phyloP scores from a whole-genome alignment of 2,329 filamentous ascomycete genomes.

The Colletotrichum euphorbiae region DNA sequence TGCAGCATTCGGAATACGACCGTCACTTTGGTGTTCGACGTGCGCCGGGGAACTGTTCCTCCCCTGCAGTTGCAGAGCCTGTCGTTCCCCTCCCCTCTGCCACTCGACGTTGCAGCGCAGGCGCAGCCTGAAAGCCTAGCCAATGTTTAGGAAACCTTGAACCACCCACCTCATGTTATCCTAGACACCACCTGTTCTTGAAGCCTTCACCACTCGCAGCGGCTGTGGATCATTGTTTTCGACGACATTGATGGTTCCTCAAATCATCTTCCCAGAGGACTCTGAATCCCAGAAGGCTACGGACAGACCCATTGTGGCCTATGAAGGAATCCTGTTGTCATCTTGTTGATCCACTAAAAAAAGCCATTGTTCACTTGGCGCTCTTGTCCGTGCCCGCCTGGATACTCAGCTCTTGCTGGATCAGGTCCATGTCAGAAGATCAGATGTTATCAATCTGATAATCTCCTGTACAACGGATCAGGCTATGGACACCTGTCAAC shows the following conservation, averaged over 20 bases:
- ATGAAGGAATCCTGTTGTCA: slow-evolving; percentile 2
- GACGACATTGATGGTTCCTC: neutral
- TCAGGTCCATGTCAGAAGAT: neutral
- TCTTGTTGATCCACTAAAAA: slow-evolving; percentile 1
- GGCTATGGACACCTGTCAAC: neutral
- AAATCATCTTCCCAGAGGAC: neutral
- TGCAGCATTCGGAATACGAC: slow-evolving; percentile 20
- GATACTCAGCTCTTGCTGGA: slow-evolving; percentile 3
- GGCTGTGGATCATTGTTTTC: neutral
- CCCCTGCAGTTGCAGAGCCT: neutral
- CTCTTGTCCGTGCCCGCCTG: slow-evolving; percentile 14
- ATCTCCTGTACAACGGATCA: slow-evolving; percentile 1
- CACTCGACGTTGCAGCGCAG: slow-evolving; percentile 17
- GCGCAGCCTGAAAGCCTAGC: neutral
- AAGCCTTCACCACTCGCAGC: neutral
- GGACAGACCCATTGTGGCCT: neutral
- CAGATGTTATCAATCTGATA: slow-evolving; percentile 33
- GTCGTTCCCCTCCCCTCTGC: neutral
- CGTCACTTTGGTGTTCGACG: neutral
- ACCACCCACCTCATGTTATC: neutral
- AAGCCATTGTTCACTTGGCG: neutral
- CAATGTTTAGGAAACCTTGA: slow-evolving; percentile 21
- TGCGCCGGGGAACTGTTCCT: slow-evolving; percentile 17
- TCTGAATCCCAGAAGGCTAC: neutral
- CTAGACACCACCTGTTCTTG: neutral